Percentiles rank a stretch among this genome's conserved stretches.
Conservation (phyloP, 2,329 filamentous ascomycete species). For the Plectosphaerella cucumerina region DNA sequence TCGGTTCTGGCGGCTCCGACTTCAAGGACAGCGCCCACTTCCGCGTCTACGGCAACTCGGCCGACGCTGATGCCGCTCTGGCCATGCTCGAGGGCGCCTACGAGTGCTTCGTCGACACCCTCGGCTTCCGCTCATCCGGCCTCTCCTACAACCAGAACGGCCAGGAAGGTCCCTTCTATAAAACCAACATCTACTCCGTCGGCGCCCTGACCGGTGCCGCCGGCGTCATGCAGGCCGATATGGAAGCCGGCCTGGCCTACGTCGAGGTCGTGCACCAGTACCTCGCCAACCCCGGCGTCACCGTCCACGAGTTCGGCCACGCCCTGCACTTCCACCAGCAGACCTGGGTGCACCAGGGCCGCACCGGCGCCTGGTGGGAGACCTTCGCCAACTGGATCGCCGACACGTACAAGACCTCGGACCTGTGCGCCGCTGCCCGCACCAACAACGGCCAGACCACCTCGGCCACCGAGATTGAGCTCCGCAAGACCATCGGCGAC, state of each 20-base stretch:
- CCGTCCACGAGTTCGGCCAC: constrained; percentile 46
- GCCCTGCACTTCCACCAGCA: constrained; percentile 40
- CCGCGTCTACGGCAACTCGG: constrained; percentile 28
- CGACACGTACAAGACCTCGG: constrained; percentile 41
- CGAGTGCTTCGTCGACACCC: constrained; percentile 31
- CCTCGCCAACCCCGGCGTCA: constrained; percentile 32
- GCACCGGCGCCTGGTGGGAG: constrained; percentile 48
- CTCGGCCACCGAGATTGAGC: constrained; percentile 33
- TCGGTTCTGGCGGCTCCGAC: constrained; percentile 25
- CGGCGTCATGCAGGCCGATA: constrained; percentile 37
- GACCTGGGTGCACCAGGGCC: constrained; percentile 38
- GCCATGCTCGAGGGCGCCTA: constrained; percentile 41
- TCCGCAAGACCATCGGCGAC: constrained; percentile 40
- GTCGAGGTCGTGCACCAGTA: constrained; percentile 37
- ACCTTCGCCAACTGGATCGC: constrained; percentile 45
- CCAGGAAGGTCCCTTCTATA: constrained; percentile 35
- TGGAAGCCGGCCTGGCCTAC: constrained; percentile 31
- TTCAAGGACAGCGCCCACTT: constrained; percentile 32
- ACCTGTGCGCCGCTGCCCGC: constrained; percentile 36
- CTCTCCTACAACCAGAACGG: constrained; percentile 27
- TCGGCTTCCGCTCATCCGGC: constrained; percentile 34
- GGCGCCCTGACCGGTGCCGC: constrained; percentile 30
- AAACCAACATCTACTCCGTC: constrained; percentile 42
- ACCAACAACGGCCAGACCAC: constrained; percentile 25
- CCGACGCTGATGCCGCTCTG: constrained; percentile 21